These are phyloP conservation scores for Alliaria petiolata DNA, from an alignment of 345 rosid species.

Conservation along the genomic window DNA sequence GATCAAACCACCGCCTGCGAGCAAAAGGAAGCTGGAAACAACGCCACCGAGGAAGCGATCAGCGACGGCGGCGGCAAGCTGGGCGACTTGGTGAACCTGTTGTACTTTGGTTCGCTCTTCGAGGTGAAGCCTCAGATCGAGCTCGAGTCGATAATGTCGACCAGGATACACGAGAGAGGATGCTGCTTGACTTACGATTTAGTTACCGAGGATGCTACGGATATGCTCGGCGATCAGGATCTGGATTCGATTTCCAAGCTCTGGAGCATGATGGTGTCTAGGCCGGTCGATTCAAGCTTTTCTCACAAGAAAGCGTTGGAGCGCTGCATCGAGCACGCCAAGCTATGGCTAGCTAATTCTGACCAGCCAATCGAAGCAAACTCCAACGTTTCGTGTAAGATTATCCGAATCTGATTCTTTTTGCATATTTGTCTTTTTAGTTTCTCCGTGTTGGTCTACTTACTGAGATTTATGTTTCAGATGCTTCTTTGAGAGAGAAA, in stretches of 20 bases:
- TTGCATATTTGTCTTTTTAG: not conserved
- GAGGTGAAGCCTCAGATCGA: slow-evolving; percentile 82
- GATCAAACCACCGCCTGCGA: slow-evolving; percentile 16
- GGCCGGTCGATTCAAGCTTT: slow-evolving; percentile 70
- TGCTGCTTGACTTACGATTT: slow-evolving; percentile 89
- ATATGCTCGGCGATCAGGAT: slow-evolving; percentile 77
- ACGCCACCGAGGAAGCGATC: slow-evolving; percentile 11
- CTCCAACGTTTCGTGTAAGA: slow-evolving; percentile 58
- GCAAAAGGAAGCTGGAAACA: not conserved
- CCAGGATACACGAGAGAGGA: slow-evolving; percentile 82
- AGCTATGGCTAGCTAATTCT: slow-evolving; percentile 68
- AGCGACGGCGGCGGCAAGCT: slow-evolving; percentile 7
- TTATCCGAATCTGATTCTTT: not conserved
- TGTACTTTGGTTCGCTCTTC: slow-evolving; percentile 79
- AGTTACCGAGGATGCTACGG: slow-evolving; percentile 91
- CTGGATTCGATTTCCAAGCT: slow-evolving; percentile 70
- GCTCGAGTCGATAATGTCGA: slow-evolving; percentile 68
- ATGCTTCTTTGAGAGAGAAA: slow-evolving; percentile 71
- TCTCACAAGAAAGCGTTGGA: slow-evolving; percentile 82
- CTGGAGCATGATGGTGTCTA: slow-evolving; percentile 59
- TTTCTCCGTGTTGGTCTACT: too few relatives aligned
- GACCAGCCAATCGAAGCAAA: slow-evolving; percentile 54
- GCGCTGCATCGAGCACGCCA: slow-evolving; percentile 69
- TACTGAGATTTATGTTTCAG: slow-evolving; percentile 32
- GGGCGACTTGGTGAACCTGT: slow-evolving; percentile 68